These are phyloP conservation scores for Bryum argenteum DNA, from an alignment of 225 moss, liverwort and hornwort genomes.

Conservation along the genomic window DNA sequence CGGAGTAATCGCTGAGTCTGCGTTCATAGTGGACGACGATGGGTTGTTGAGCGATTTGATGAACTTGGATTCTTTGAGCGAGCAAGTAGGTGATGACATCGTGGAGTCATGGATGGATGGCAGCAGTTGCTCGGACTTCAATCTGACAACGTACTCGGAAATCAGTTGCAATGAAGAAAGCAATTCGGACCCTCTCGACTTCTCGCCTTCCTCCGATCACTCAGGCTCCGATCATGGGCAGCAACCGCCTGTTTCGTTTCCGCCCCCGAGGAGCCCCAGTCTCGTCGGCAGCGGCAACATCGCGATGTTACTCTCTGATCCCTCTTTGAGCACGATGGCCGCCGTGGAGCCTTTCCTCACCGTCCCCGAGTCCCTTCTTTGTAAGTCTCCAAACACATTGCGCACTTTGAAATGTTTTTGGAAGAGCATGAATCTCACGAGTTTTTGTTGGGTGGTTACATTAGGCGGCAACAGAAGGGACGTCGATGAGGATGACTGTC, in stretches of 20 bases:
- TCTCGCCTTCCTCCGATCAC: conserved; percentile 7
- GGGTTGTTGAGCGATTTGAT: conserved; percentile 37
- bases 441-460: no score
- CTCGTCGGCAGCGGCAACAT: conserved; percentile 32
- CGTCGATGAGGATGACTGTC: conserved; percentile 21
- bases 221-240: no score
- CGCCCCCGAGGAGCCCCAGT: conserved; percentile 28
- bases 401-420: neutral
- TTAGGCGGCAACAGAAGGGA: neutral
- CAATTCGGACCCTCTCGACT: neutral
- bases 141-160: conserved; percentile 27
- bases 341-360: conserved; percentile 23
- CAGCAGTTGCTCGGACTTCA: conserved; percentile 24
- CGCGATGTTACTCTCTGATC: conserved; percentile 36
- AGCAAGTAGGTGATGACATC: conserved; percentile 29
- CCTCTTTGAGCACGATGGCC: conserved; percentile 10
- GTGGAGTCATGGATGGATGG: conserved; percentile 37
- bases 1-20: conserved; percentile 22
- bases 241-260: neutral
- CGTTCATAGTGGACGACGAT: conserved; percentile 48
- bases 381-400: neutral
- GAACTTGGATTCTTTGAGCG: conserved; percentile 39
- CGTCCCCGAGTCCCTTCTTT: neutral
- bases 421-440: no score
- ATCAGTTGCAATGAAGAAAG: conserved; percentile 17